Base-by-base conservation (phyloP, 768 basidiomycete species). In the Phaeotremella fagi region DNA sequence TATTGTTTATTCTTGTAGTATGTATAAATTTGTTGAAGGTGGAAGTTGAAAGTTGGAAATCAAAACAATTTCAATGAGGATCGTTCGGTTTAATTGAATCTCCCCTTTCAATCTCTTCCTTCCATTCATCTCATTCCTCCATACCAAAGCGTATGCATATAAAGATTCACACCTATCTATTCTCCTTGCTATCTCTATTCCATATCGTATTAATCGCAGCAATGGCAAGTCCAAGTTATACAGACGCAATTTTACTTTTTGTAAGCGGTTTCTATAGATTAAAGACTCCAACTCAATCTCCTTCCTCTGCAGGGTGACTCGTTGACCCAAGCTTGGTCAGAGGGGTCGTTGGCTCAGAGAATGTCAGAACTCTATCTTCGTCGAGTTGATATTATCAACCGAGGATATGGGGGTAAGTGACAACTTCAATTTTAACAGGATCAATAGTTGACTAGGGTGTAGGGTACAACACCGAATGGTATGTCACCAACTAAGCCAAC, bases 401-500 rank as follows among this genome's bases (percentile, higher is more conserved):
- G 90, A 44, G 91, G 91, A 1, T 78, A 84, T 44, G 57, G 59
- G 33, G 74, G 25, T 79, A 82, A 26, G 54, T 49, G 26, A n/a
- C 36, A 4, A 12, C 4, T 26, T 31, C 23, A 7, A 7, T 7
- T 33, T 33, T 7, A 7, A 33, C 31, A 33, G 31, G 9, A 33
- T 7, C 31, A 3, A 16, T 26, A 35, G 16, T 35, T 54, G 20
- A 44, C 18, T 31, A 26, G 37, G 24, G 18, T n/a, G 27, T 38
- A 37, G 90, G 90, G 2, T 95, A 92, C 75, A 91, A 87, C 66
- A 85, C 88, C 0, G 83, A 85, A 28, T 92, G 90, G 72, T 74
- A 14, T 25, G 65, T 18, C 12, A n/a, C n/a, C n/a, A n/a, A n/a
- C n/a, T n/a, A n/a, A n/a, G n/a, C n/a, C n/a, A n/a, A n/a, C n/a